A percentile compares a stretch with the other conserved stretches of the same genome.
phyloP scores from a whole-genome alignment of 108 stramenopile genomes.

The Chaetoceros tenuissimus region DNA sequence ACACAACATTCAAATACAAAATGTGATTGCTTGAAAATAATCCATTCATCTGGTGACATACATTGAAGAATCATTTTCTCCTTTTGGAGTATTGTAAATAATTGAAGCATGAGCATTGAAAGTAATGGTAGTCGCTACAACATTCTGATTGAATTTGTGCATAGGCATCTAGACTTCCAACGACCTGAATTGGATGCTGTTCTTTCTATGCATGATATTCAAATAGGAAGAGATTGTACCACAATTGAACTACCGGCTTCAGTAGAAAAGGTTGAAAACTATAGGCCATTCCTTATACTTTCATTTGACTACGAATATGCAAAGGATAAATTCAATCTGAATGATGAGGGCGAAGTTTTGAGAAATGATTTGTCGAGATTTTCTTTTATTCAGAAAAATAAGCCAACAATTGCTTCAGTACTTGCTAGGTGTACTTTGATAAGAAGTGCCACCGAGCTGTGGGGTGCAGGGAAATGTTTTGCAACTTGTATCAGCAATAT shows the following conservation, averaged over 20 bases:
- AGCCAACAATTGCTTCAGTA: constrained; percentile 26
- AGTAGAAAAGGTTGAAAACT: constrained; percentile 1
- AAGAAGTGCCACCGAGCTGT: constrained; percentile 64
- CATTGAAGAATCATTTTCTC: no score
- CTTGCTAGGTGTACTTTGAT: constrained; percentile 60
- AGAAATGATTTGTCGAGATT: not conserved
- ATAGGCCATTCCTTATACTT: constrained; percentile 29
- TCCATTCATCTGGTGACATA: no score
- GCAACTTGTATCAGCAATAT: constrained; percentile 38
- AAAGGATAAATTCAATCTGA: not conserved
- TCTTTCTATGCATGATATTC: constrained; percentile 53
- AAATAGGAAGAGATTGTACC: constrained; percentile 32
- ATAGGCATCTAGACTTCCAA: constrained; percentile 71
- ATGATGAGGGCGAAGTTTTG: constrained; percentile 2
- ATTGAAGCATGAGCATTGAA: not conserved
- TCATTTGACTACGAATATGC: constrained; percentile 19
- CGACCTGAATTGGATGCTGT: constrained; percentile 62
- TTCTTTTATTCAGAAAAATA: constrained; percentile 6
- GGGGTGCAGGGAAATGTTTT: constrained; percentile 44
- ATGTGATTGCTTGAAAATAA: no score
- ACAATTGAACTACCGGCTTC: constrained; percentile 21
- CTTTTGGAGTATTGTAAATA: no score
- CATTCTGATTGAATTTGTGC: constrained; percentile 70
- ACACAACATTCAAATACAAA: no score
- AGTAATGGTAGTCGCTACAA: constrained; percentile 22